Evolutionary conservation across 1,139 yeast genomes (phyloP).

Genomic region (Taphrina pruni): DNA sequence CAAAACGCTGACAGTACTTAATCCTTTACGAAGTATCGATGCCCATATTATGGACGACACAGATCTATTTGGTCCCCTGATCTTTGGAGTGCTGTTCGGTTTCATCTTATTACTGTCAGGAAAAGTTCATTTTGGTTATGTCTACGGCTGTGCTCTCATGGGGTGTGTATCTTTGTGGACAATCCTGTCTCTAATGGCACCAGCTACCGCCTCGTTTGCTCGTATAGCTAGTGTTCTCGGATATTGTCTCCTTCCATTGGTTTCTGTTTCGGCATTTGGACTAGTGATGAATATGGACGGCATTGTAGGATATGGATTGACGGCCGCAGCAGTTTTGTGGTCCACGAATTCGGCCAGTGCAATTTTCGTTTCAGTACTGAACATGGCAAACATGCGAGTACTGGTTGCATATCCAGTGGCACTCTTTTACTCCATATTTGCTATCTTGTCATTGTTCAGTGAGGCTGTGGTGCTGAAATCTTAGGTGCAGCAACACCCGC

Average conservation of each 20-base stretch:
- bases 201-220: conserved; percentile 62
- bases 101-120: conserved; percentile 70
- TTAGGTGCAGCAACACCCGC: background rate
- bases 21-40: conserved; percentile 65
- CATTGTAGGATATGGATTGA: conserved; percentile 68
- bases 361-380: conserved; percentile 83
- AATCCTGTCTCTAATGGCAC: conserved; percentile 84
- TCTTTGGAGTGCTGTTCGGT: conserved; percentile 90
- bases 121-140: conserved; percentile 93
- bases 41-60: conserved; percentile 86
- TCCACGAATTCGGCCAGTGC: conserved; percentile 95
- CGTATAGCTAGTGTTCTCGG: conserved; percentile 92
- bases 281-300: conserved; percentile 69
- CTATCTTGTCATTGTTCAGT: conserved; percentile 85
- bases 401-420: conserved; percentile 93
- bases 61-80: conserved; percentile 92
- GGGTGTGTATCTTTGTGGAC: conserved; percentile 87
- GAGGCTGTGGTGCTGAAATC: conserved; percentile 27
- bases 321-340: conserved; percentile 82
- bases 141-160: conserved; percentile 91
- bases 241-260: conserved; percentile 89
- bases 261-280: conserved; percentile 75
- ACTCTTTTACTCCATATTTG: conserved; percentile 91
- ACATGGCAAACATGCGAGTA: conserved; percentile 82
- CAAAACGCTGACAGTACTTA: conserved; percentile 85